Conservation (phyloP, 352 stramenopile genomes). For the Globisporangium orthogonon region DNA sequence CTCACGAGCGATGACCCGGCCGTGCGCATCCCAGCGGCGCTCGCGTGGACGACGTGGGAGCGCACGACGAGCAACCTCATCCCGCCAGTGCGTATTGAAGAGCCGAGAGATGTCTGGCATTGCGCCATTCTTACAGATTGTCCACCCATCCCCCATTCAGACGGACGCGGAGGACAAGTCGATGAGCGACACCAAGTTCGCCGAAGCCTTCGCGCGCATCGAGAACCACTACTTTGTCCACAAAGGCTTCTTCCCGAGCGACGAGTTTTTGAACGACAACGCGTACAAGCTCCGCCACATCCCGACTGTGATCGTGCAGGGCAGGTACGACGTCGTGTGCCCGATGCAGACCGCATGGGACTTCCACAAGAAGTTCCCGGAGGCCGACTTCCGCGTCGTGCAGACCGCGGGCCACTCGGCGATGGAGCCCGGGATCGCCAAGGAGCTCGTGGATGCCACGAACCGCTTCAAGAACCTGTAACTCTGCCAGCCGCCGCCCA, state of each 20-base stretch:
- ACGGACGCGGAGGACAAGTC: slow-evolving; percentile 64
- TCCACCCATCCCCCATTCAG: slow-evolving; percentile 8
- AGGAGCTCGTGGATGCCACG: slow-evolving; percentile 69
- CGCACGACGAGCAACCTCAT: slow-evolving; percentile 82
- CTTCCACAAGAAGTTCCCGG: slow-evolving; percentile 72
- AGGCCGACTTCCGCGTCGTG: slow-evolving; percentile 66
- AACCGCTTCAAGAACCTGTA: slow-evolving; percentile 43
- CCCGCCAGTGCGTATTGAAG: slow-evolving; percentile 30
- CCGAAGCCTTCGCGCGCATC: slow-evolving; percentile 89
- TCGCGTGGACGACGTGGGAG: slow-evolving; percentile 92
- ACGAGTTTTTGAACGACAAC: slow-evolving; percentile 88
- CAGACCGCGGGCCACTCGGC: slow-evolving; percentile 70
- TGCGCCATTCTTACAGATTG: no score
- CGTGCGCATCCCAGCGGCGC: slow-evolving; percentile 71
- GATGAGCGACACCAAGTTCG: slow-evolving; percentile 77
- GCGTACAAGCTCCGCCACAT: slow-evolving; percentile 90
- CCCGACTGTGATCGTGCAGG: slow-evolving; percentile 89
- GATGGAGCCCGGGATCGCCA: slow-evolving; percentile 68
- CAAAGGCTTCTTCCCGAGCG: slow-evolving; percentile 85
- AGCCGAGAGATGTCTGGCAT: not conserved
- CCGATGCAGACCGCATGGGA: slow-evolving; percentile 85
- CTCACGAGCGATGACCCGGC: slow-evolving; percentile 85
- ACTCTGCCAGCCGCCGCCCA: not conserved
- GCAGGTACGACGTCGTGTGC: slow-evolving; percentile 88
- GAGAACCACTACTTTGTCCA: slow-evolving; percentile 93